Evolutionary conservation across 1,284 basidiomycete genomes (phyloP), one percentile per base, ranked within the genome.

Genomic region (Tilletia indica): DNA sequence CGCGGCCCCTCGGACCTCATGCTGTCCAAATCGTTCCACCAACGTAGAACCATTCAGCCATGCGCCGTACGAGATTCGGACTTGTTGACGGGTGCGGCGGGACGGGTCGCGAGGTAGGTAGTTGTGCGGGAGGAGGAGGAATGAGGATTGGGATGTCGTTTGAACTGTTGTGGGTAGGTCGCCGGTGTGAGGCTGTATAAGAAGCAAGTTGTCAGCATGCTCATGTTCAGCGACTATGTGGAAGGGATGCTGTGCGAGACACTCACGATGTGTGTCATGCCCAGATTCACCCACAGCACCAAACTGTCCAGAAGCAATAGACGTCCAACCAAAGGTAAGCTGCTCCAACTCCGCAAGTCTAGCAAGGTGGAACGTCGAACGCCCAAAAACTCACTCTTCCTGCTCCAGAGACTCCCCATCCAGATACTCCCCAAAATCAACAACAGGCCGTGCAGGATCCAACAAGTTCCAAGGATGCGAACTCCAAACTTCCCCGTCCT

Each of bases 401-500:
- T 85, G 84, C 9, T 76, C 77, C n/a, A 85, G 72, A 9, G 70
- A 70, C 63, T 85, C 85, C 48, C 79, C 79, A 70, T 85, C 75
- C 69, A 85, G 78, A 76, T 78, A 85, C 47, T 78, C 76, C 47
- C 48, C 69, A 54, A 85, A 85, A 70, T 84, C 76, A 69, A 83
- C 68, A 45, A 79, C 47, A 3, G 80, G 80, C 61, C 76, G 19
- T 25, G 48, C 67, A 0, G 77, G 68, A n/a, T 76, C 69, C 74
- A 75, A 71, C 34, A 68, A 71, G 72, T 78, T 79, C 31, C 6
- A 39, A 0, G 73, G 42, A 68, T 77, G 72, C 6, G 76, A 61
- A 6, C 48, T 25, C 4, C 12, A 12, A 14, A 34, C 25, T 69
- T 80, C 79, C 5, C 63, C 47, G 54, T 79, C 80, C 56, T 74